Conservation (phyloP, 2,329 filamentous ascomycete genomes). For the Pochonia chlamydosporia region DNA sequence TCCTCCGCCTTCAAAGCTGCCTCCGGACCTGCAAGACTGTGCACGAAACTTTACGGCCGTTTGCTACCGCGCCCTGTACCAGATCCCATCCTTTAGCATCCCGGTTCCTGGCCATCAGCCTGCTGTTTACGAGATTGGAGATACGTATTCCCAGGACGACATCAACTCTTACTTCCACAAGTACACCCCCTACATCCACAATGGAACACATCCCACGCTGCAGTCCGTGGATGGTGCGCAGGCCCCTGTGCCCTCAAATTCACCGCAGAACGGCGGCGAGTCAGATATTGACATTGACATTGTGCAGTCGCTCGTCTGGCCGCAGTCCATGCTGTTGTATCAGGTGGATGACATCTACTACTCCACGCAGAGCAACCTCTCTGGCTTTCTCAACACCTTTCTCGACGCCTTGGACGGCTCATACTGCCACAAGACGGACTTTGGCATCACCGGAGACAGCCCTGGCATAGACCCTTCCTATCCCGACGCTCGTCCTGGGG, state of each 20-base stretch:
- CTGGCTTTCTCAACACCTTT: conserved; percentile 35
- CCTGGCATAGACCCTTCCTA: conserved; percentile 33
- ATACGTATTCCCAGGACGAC: too few species aligned
- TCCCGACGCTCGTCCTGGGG: conserved; percentile 36
- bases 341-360: conserved; percentile 41
- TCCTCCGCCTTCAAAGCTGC: too few species aligned
- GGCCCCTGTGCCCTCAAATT: conserved; percentile 28
- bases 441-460: conserved; percentile 17
- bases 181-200: too few species aligned
- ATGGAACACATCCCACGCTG: conserved; percentile 35
- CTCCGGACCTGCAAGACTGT: too few species aligned
- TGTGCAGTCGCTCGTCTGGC: conserved; percentile 43
- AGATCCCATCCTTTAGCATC: too few species aligned
- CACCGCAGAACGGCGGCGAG: conserved; percentile 31
- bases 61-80: too few species aligned
- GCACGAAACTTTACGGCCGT: too few species aligned
- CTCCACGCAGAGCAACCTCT: conserved; percentile 33
- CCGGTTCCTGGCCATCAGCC: too few species aligned
- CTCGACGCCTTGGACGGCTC: conserved; percentile 45
- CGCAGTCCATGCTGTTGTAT: conserved; percentile 40
- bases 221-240: conserved; percentile 38
- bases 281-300: conserved; percentile 45
- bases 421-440: conserved; percentile 45
- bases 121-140: too few species aligned
- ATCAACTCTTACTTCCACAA: too few species aligned